Evolutionary conservation across 108 stramenopile species (phyloP).

Genomic region (Schizochytrium sp.): DNA sequence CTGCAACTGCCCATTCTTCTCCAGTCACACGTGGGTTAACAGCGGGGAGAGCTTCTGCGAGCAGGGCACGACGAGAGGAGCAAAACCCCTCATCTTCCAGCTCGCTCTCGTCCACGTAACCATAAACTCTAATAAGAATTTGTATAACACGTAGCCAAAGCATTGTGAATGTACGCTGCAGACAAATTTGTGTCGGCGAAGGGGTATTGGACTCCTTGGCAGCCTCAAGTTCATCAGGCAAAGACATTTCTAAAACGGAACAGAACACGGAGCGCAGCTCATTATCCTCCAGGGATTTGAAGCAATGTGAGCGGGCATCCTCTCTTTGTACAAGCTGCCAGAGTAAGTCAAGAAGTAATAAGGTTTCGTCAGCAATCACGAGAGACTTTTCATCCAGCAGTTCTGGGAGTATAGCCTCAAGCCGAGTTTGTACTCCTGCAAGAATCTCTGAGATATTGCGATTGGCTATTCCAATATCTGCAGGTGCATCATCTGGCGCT

Average conservation of each 20-base stretch:
- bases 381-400: not conserved
- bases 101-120: not conserved
- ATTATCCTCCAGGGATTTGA: not conserved
- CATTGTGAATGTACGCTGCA: conserved; percentile 40
- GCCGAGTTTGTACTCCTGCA: not conserved
- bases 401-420: not conserved
- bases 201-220: not conserved
- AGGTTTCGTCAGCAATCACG: not conserved
- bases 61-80: not conserved
- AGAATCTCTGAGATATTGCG: not conserved
- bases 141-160: not conserved
- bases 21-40: not conserved
- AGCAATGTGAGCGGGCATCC: not conserved
- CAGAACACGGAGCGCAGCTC: not conserved
- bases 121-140: not conserved
- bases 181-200: not conserved
- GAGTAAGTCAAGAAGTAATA: conserved; percentile 6
- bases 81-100: too few species aligned
- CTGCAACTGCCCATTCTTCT: not conserved
- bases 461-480: not conserved
- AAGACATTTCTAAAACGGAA: not conserved
- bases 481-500: not conserved
- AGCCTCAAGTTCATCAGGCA: not conserved
- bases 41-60: not conserved
- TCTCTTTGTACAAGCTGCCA: not conserved